phyloP scores from a whole-genome alignment of 2,329 filamentous ascomycete species.

The Plenodomus lindquistii region DNA sequence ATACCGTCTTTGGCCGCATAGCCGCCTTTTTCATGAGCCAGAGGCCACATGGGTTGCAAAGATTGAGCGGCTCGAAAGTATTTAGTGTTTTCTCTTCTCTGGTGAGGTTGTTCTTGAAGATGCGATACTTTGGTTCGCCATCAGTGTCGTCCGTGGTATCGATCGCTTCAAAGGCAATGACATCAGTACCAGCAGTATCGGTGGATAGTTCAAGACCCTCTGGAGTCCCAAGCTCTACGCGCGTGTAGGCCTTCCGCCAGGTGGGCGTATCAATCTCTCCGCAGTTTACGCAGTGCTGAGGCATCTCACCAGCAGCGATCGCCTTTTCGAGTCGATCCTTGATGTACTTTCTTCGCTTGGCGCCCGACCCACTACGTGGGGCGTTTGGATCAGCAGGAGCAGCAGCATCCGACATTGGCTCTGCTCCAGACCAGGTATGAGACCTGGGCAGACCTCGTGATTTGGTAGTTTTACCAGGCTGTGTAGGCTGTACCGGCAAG shows the following conservation, averaged over 20 bases:
- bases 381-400: slow-evolving; percentile 23
- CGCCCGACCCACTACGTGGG: slow-evolving; percentile 55
- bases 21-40: slow-evolving; percentile 88
- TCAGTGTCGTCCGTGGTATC: slow-evolving; percentile 57
- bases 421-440: slow-evolving; percentile 44
- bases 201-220: slow-evolving; percentile 68
- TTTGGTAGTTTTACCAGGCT: slow-evolving; percentile 23
- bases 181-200: slow-evolving; percentile 69
- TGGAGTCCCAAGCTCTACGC: slow-evolving; percentile 71
- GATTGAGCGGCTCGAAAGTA: slow-evolving; percentile 69
- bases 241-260: slow-evolving; percentile 92
- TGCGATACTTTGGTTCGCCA: slow-evolving; percentile 67
- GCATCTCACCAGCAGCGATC: slow-evolving; percentile 80
- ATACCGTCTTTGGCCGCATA: slow-evolving; percentile 82
- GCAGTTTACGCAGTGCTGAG: slow-evolving; percentile 88
- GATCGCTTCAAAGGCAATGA: slow-evolving; percentile 50
- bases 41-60: slow-evolving; percentile 96
- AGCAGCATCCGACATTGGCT: slow-evolving; percentile 39
- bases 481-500: slow-evolving; percentile 14
- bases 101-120: slow-evolving; percentile 75
- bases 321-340: slow-evolving; percentile 59
- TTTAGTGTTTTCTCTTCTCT: slow-evolving; percentile 63
- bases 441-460: slow-evolving; percentile 39
- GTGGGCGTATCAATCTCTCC: slow-evolving; percentile 95
- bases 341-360: slow-evolving; percentile 69